Base-by-base conservation (phyloP, 305 asterid genomes). In the Fraxinus dipetala region DNA sequence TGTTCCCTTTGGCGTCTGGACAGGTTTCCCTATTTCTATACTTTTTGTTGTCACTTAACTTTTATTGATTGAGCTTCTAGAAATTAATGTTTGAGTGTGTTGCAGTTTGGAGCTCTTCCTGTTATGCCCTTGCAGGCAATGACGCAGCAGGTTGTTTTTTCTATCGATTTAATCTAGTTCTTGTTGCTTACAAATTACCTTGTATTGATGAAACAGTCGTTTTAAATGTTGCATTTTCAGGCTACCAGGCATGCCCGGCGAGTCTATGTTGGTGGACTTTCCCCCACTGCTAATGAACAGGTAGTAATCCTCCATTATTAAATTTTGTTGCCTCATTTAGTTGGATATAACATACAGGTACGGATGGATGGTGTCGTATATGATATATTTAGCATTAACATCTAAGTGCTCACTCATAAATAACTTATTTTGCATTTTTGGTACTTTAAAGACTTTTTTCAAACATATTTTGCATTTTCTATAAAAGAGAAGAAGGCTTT, bases 211-310 rank as follows among this genome's bases (percentile, higher is more conserved):
- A 30, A 77, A 76, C 24, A 31, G 59, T 75, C 77, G 48, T 54
- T 79, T 88, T 56, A 38, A 79, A 28, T 63, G 67, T 75, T 86
- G 63, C 82, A 82, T 87, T 84, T 18, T 79, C 92, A 96, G 98
- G 99, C 98, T 75, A 94, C 99, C 0, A 89, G 98, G 82, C 98
- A 94, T 89, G 98, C 99, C 85, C 91, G 99, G 69, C 92, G 98
- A 87, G 97, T 96, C 75, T 96, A 94, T 87, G 99, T 96, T 88
- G 99, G 99, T 67, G 98, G 99, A 79, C 98, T 94, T 76, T 90
- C 99, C 72, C 94, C 98, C 0, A 81, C 95, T 83, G 99, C 98
- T 61, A 96, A 94, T 86, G 99, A 94, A 88, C 98, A 96, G 94
- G 99, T 96, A 77, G 48, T 40, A 14, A 18, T 72, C 80, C 81